Evolutionary conservation across 371 early-diverging fungal species (phyloP).

Genomic region (Mortierella sp.): DNA sequence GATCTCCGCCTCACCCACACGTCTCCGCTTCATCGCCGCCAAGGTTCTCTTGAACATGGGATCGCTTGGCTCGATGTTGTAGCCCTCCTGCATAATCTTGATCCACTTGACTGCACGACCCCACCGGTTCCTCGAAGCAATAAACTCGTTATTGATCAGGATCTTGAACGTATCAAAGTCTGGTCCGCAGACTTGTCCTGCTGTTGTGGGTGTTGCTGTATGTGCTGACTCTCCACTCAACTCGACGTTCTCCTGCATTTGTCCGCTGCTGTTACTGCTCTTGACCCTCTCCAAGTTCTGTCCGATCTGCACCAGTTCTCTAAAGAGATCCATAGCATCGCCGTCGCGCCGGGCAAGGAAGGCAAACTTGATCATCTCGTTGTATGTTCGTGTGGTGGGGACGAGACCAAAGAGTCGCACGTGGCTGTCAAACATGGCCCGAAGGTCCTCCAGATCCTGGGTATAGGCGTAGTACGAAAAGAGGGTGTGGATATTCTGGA

Average conservation of each 20-base stretch:
- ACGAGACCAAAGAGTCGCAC: constrained; percentile 52
- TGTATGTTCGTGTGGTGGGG: constrained; percentile 45
- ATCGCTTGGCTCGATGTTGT: constrained; percentile 46
- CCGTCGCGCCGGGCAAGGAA: constrained; percentile 38
- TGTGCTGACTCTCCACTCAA: constrained; percentile 50
- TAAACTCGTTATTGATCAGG: constrained; percentile 47
- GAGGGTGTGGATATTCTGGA: constrained; percentile 47
- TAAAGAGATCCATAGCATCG: constrained; percentile 37
- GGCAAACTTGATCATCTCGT: constrained; percentile 55
- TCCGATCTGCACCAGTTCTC: constrained; percentile 46
- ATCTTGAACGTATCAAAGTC: constrained; percentile 47
- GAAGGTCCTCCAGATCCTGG: constrained; percentile 47
- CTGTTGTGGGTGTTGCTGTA: constrained; percentile 21
- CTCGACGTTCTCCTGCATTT: constrained; percentile 23
- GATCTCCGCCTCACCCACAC: constrained; percentile 23
- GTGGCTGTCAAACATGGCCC: constrained; percentile 48
- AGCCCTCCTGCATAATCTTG: constrained; percentile 41
- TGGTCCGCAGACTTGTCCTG: constrained; percentile 32
- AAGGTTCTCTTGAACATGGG: constrained; percentile 45
- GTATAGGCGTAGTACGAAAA: constrained; percentile 52
- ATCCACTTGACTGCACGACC: constrained; percentile 52
- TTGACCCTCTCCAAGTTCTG: constrained; percentile 36
- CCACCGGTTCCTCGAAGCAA: constrained; percentile 37
- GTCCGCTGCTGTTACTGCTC: neutral
- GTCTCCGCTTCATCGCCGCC: constrained; percentile 30